A percentile compares a stretch with the other conserved stretches of the same genome.
phyloP scores from a whole-genome alignment of 352 stramenopile genomes.

The Phytophthora ramorum region DNA sequence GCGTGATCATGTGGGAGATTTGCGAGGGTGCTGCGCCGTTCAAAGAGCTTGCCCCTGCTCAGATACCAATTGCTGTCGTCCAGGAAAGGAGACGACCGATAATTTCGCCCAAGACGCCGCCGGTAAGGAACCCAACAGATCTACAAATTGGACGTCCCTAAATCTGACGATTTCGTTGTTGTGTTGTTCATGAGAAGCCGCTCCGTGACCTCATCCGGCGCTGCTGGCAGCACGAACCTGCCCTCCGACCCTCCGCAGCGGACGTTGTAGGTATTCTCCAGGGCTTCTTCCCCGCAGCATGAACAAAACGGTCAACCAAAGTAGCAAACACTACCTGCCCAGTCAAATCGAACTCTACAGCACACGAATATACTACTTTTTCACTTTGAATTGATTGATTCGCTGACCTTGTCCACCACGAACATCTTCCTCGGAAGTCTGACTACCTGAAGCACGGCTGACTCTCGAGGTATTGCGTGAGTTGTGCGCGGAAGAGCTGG shows the following conservation, averaged over 20 bases:
- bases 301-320: background rate
- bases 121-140: slow-evolving; percentile 33
- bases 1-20: slow-evolving; percentile 85
- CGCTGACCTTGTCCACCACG: background rate
- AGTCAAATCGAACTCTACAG: background rate
- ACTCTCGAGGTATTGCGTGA: slow-evolving; percentile 81
- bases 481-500: slow-evolving; percentile 74
- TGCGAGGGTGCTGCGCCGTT: slow-evolving; percentile 72
- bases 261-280: slow-evolving; percentile 51
- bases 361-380: background rate
- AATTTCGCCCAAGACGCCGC: slow-evolving; percentile 66
- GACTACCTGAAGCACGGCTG: slow-evolving; percentile 71
- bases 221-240: slow-evolving; percentile 76
- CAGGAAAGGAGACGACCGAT: slow-evolving; percentile 66
- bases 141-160: background rate
- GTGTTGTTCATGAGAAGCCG: slow-evolving; percentile 37
- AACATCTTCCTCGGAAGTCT: background rate
- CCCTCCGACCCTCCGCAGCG: slow-evolving; percentile 50
- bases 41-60: slow-evolving; percentile 52
- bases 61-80: slow-evolving; percentile 72
- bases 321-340: background rate
- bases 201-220: slow-evolving; percentile 63
- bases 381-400: slow-evolving; percentile 18
- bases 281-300: slow-evolving; percentile 51
- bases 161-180: background rate